A percentile compares a stretch with the other conserved stretches of the same genome.
Conservation (phyloP, 805 yeast genomes). For the Yarrowia divulgata region DNA sequence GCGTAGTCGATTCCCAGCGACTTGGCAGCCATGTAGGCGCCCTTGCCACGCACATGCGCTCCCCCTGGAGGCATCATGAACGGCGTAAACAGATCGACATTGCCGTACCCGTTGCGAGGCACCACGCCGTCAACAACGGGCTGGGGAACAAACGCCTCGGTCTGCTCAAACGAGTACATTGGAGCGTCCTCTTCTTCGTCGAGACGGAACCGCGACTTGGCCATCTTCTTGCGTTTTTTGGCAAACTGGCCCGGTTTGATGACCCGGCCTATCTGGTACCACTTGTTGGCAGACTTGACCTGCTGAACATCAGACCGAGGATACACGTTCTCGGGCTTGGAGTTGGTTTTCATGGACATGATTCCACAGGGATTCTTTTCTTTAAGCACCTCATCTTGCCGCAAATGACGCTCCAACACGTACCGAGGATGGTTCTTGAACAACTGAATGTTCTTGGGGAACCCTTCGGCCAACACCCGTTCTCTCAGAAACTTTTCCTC, state of each 20-base stretch:
- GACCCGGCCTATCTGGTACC: conserved; percentile 84
- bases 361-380: conserved; percentile 80
- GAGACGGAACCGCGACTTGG: conserved; percentile 45
- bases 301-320: conserved; percentile 67
- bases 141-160: conserved; percentile 72
- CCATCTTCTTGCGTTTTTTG: conserved; percentile 49
- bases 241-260: conserved; percentile 71
- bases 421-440: conserved; percentile 87
- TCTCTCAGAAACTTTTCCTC: conserved; percentile 65
- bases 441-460: conserved; percentile 84
- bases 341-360: conserved; percentile 57
- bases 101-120: conserved; percentile 79
- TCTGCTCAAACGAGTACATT: conserved; percentile 79
- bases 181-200: conserved; percentile 51
- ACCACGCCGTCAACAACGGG: conserved; percentile 70
- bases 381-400: conserved; percentile 71
- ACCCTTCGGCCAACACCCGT: conserved; percentile 72
- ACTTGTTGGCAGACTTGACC: conserved; percentile 77
- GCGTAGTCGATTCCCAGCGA: conserved; percentile 78
- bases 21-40: conserved; percentile 69
- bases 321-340: conserved; percentile 56
- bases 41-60: conserved; percentile 52
- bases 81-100: conserved; percentile 78
- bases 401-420: conserved; percentile 77
- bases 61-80: conserved; percentile 88